Conservation (phyloP, 2,329 filamentous ascomycete species). For the Hypomyces rosellus region DNA sequence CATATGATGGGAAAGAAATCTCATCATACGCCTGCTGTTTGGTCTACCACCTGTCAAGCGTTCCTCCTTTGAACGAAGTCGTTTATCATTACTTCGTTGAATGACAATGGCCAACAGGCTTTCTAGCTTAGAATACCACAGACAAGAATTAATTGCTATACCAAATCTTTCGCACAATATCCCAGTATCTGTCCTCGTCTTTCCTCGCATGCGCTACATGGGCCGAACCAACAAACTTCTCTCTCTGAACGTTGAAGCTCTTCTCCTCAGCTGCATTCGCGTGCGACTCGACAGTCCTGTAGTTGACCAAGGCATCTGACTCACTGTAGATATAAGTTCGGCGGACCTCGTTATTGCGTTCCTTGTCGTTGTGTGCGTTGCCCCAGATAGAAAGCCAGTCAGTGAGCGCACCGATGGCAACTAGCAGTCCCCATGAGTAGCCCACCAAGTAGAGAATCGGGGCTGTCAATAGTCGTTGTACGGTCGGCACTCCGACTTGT, state of each 20-base stretch:
- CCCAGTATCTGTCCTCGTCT: slow-evolving; percentile 14
- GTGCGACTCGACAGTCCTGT: slow-evolving; percentile 12
- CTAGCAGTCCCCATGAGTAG: background rate
- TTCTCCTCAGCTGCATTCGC: slow-evolving; percentile 12
- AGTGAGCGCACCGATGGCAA: background rate
- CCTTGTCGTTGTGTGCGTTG: slow-evolving; percentile 10
- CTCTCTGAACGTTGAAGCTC: slow-evolving; percentile 11
- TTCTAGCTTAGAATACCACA: too few relatives aligned
- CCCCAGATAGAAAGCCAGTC: slow-evolving; percentile 4
- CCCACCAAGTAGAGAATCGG: background rate
- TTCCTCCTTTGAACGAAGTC: too few relatives aligned
- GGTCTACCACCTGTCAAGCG: too few relatives aligned
- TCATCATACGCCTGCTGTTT: too few relatives aligned
- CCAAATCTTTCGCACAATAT: slow-evolving; percentile 6
- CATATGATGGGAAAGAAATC: too few relatives aligned
- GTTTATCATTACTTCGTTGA: too few relatives aligned
- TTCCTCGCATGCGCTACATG: slow-evolving; percentile 15
- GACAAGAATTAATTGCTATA: background rate
- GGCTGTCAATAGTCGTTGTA: background rate
- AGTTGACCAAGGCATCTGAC: slow-evolving; percentile 9
- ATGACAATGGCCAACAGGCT: too few relatives aligned
- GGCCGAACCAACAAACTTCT: slow-evolving; percentile 11
- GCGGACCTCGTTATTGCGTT: slow-evolving; percentile 7
- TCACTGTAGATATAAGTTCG: slow-evolving; percentile 15
- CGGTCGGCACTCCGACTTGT: background rate